These are phyloP conservation scores for Neoboletus subvelutipes DNA, from an alignment of 768 basidiomycete genomes.

Conservation along the genomic window DNA sequence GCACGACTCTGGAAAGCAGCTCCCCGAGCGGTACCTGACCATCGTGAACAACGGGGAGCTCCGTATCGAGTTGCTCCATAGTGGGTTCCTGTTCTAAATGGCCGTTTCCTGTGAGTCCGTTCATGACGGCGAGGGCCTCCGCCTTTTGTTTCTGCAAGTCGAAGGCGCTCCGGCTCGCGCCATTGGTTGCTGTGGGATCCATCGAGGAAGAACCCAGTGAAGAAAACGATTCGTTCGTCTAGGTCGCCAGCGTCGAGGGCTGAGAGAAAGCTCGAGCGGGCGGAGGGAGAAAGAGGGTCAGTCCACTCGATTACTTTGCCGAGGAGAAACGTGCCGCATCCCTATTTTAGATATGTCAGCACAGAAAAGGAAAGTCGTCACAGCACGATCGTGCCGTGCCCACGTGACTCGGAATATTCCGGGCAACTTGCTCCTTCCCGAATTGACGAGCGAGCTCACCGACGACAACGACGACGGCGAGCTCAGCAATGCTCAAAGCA, in stretches of 20 bases:
- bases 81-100: slow-evolving; percentile 38
- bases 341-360: slow-evolving; percentile 11
- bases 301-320: neutral
- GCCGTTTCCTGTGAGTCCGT: slow-evolving; percentile 34
- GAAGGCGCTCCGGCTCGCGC: slow-evolving; percentile 13
- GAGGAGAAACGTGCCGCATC: slow-evolving; percentile 14
- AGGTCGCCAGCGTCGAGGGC: slow-evolving; percentile 7
- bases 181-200: slow-evolving; percentile 18
- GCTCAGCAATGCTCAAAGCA: slow-evolving; percentile 26
- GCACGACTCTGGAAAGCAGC: slow-evolving; percentile 71
- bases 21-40: slow-evolving; percentile 75
- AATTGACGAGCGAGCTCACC: slow-evolving; percentile 4
- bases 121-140: slow-evolving; percentile 29
- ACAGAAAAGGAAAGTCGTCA: slow-evolving; percentile 7
- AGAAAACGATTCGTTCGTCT: neutral
- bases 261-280: neutral
- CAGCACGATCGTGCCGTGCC: neutral
- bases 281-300: neutral
- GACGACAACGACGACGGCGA: slow-evolving; percentile 17
- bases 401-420: slow-evolving; percentile 25
- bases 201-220: slow-evolving; percentile 1
- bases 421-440: slow-evolving; percentile 4
- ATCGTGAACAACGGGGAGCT: slow-evolving; percentile 71
- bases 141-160: slow-evolving; percentile 32
- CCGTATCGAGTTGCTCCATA: slow-evolving; percentile 63